Conservation (phyloP, 129 eudicot genomes). For the Pseudognaphalium luteoalbum region DNA sequence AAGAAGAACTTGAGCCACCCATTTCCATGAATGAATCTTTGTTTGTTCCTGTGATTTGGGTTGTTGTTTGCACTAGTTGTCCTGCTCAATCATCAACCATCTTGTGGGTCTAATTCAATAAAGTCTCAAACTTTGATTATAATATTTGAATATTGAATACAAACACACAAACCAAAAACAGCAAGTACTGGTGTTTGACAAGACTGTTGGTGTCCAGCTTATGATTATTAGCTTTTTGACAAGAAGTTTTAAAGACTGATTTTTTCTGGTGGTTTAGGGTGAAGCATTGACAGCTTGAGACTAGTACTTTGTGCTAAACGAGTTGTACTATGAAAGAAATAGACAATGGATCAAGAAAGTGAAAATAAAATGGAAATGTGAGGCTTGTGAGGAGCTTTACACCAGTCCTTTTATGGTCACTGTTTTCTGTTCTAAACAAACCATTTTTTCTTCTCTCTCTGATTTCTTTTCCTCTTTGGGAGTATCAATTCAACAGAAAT, state of each 20-base stretch:
- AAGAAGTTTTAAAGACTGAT: slow-evolving; percentile 22
- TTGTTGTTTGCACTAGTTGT: slow-evolving; percentile 15
- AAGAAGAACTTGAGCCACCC: slow-evolving; percentile 42
- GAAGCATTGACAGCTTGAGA: slow-evolving; percentile 27
- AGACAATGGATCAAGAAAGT: neutral
- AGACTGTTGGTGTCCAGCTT: slow-evolving; percentile 35
- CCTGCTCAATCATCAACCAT: slow-evolving; percentile 32
- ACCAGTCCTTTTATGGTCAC: slow-evolving; percentile 37
- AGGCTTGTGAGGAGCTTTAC: slow-evolving; percentile 28
- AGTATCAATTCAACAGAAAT: slow-evolving; percentile 26
- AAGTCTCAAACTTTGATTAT: slow-evolving; percentile 14
- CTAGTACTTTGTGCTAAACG: slow-evolving; percentile 22
- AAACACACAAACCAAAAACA: slow-evolving; percentile 27
- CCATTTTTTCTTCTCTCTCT: slow-evolving; percentile 22
- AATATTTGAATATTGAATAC: neutral
- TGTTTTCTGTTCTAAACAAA: slow-evolving; percentile 38
- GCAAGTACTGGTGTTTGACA: slow-evolving; percentile 36
- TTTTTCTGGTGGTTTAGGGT: slow-evolving; percentile 31
- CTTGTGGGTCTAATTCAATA: slow-evolving; percentile 24
- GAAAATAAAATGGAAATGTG: neutral
- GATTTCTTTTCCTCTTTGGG: slow-evolving; percentile 34
- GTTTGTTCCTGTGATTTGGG: neutral
- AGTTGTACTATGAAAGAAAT: slow-evolving; percentile 25
- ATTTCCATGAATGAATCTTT: slow-evolving; percentile 32
- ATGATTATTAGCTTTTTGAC: slow-evolving; percentile 41